Base-by-base conservation (phyloP, 306 rosid species). In the Erythrophleum fordii region DNA sequence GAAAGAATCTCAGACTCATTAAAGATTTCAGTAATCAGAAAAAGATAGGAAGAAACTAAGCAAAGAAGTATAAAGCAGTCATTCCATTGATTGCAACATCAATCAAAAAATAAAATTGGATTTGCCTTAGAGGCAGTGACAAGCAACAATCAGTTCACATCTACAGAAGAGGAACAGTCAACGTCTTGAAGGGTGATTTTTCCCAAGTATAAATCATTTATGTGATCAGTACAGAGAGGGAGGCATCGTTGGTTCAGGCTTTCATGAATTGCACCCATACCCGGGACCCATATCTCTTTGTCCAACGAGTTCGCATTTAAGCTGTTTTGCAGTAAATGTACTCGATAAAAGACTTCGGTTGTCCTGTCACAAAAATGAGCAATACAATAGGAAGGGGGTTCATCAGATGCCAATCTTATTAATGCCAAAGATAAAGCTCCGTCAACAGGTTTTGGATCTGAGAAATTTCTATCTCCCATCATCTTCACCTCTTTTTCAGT, bases 401-500 rank as follows among this genome's bases (percentile, higher is more conserved):
- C 97, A 75, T 92, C 91, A 23, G 87, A 87, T 65, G 90, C 97
- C 85, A 95, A 84, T 81, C 98, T 90, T 65, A 90, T 83, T 80
- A 87, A 42, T 59, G 87, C 90, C 92, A 92, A 83, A 34, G 90
- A 84, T 61, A 91, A 77, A 31, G 86, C 83, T 41, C 97, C 98
- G 44, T 90, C 97, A 60, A 91, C 95, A 26, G 91, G 97, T 76
- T 85, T 90, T 41, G 98, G 98, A 84, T 95, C 97, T 9, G 89
- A 86, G 71, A 92, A 93, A 82, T 87, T 89, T 83, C 76, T 76
- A 55, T 91, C 95, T 86, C 98, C 98, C 97, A 90, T 89, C 97
- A 95, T 92, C 86, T 89, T 91, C 67, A 92, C 93, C 86, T 91
- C 97, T 84, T 82, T 90, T 83, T 95, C 97, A 23, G 97, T 89